Base-by-base conservation (phyloP, 768 basidiomycete genomes). In the Tulasnella sp. region DNA sequence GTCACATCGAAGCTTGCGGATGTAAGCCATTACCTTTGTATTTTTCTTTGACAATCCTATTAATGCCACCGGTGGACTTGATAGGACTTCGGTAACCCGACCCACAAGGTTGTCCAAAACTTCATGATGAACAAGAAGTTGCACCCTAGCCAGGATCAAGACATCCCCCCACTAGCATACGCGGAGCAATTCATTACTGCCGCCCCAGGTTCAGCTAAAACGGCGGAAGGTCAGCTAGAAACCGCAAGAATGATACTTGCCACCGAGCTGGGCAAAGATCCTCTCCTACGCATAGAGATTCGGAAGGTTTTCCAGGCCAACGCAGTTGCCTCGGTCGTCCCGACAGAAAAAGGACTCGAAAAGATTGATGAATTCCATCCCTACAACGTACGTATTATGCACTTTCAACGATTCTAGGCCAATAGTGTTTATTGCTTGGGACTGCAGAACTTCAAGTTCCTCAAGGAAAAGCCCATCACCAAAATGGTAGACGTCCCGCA, bases 231-330 rank as follows among this genome's bases (percentile, higher is more conserved):
- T 54, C 68, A 87, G 25, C 77, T 92, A 48, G 76, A 76, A 49
- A 80, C 80, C 31, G 87, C 90, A 9, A 81, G 88, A 49, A 79
- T 89, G 76, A 85, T 98, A 58, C 72, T 98, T 49, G 79, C 85
- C 4, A 90, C 87, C 0, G 96, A 98, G 69, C 78, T 98, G 17
- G 88, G 89, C 31, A 93, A 88, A 68, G 94, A 99, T 69, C 94
- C 94, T 11, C 73, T 91, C 10, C 78, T 99, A 29, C 78, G 91
- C 43, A 82, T 83, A 62, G 77, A 82, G 59, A 82, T 91, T 52
- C 82, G 96, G 53, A 76, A 82, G 57, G 68, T 80, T 38, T 92
- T 92, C 76, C 83, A 79, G 66, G 74, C 76, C 11, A 80, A 84
- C 62, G 94, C 85, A 1, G 75, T 80, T 19, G 74, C 98, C 30